Percentiles rank a stretch among this genome's conserved stretches.
phyloP scores from a whole-genome alignment of 352 stramenopile species.

The Globisporangium sylvaticum region DNA sequence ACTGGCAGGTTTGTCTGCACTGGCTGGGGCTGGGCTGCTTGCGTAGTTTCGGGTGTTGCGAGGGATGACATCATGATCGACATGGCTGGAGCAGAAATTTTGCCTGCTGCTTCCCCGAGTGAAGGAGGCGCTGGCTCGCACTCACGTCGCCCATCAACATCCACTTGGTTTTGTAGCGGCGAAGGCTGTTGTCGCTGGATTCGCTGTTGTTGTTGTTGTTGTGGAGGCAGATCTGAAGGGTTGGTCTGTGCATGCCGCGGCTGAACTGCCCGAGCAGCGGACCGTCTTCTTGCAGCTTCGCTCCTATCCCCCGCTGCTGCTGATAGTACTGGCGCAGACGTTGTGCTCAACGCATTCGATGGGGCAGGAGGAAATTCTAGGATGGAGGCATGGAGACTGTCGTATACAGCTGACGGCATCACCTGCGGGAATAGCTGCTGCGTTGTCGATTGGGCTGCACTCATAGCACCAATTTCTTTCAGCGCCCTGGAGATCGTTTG shows the following conservation, averaged over 20 bases:
- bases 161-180: not conserved
- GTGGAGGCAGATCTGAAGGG: not conserved
- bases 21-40: not conserved
- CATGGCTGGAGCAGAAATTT: not conserved
- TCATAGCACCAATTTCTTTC: slow-evolving; percentile 14
- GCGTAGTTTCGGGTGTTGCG: not conserved
- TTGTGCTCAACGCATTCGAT: not conserved
- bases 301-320: not conserved
- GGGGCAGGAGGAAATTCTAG: not conserved
- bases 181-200: not conserved
- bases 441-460: not conserved
- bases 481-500: slow-evolving; percentile 35
- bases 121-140: not conserved
- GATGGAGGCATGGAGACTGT: not conserved
- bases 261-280: not conserved
- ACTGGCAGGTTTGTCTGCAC: not conserved
- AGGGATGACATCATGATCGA: not conserved
- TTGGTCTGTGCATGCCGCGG: not conserved
- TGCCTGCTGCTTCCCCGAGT: not conserved
- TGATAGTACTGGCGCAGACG: not conserved
- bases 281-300: not conserved
- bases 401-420: not conserved
- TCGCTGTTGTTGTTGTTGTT: not conserved
- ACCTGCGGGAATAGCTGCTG: not conserved
- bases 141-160: not conserved